Percentiles rank a stretch among this genome's conserved stretches.
phyloP scores from a whole-genome alignment of 768 basidiomycete species.

The Suillus luteus region DNA sequence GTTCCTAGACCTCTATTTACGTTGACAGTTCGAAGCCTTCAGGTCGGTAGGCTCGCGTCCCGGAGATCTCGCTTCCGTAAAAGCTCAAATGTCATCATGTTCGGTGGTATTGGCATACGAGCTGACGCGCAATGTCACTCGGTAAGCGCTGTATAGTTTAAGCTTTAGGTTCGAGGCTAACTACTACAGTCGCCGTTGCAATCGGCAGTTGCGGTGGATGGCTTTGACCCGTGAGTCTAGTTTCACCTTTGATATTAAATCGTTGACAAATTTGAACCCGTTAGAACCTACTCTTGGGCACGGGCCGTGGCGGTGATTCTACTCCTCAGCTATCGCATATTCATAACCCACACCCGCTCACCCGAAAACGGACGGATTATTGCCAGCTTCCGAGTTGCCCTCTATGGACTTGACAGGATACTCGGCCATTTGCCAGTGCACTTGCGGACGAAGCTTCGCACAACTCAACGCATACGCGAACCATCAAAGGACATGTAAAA shows the following conservation, averaged over 20 bases:
- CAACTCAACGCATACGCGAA: neutral
- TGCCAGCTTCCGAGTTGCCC: neutral
- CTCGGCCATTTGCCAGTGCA: neutral
- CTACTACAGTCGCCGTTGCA: neutral
- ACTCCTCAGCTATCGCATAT: too few species aligned
- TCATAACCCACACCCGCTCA: neutral
- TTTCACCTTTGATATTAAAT: too few species aligned
- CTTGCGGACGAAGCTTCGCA: neutral
- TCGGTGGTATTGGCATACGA: too few species aligned
- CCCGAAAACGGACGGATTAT: neutral
- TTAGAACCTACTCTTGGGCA: too few species aligned
- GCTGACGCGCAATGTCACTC: neutral
- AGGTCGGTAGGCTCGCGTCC: neutral
- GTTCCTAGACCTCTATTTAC: neutral
- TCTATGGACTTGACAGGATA: neutral
- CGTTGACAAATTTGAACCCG: too few species aligned
- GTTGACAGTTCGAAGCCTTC: neutral
- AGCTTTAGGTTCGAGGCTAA: too few species aligned
- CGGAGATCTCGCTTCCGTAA: neutral
- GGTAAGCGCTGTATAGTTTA: neutral
- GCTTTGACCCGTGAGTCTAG: neutral
- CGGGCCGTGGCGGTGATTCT: too few species aligned
- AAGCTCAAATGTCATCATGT: too few species aligned
- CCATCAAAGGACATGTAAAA: constrained; percentile 1
- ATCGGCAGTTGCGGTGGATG: neutral